Conservation (phyloP, 2,329 filamentous ascomycete species). For the Pseudogymnoascus verrucosus region DNA sequence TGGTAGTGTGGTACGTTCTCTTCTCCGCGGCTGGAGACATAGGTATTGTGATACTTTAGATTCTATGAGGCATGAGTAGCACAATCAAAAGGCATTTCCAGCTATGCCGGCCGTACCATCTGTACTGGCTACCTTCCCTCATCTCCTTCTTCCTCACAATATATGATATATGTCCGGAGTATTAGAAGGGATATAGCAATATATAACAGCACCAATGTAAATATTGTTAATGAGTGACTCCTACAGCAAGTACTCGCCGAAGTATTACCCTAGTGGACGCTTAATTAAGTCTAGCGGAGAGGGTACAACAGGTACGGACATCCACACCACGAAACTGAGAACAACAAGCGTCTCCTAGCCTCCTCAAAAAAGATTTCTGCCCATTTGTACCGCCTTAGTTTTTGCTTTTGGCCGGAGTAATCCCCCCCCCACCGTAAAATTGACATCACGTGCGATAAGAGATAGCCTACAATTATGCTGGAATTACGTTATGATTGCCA, state of each 20-base stretch:
- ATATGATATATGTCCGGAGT: not conserved
- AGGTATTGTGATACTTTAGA: not conserved
- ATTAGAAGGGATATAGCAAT: not conserved
- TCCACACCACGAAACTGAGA: not conserved
- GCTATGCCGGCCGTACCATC: not conserved
- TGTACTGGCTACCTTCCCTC: not conserved
- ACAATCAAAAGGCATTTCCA: not conserved
- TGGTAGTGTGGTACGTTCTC: not conserved
- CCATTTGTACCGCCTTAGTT: not conserved
- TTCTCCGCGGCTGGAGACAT: not conserved
- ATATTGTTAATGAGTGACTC: not conserved
- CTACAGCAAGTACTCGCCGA: not conserved
- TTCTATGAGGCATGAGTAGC: not conserved
- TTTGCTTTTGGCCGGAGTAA: not conserved
- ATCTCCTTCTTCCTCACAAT: not conserved
- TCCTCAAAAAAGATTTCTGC: constrained; percentile 7
- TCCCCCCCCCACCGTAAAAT: not conserved
- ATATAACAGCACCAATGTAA: not conserved
- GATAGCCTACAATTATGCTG: not conserved
- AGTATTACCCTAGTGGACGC: not conserved
- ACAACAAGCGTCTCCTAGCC: not conserved
- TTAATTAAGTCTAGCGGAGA: not conserved
- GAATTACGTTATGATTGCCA: constrained; percentile 1
- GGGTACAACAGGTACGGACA: not conserved
- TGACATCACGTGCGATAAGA: not conserved